Base-by-base conservation (phyloP, 345 rosid species). In the Dipteronia dyeriana region DNA sequence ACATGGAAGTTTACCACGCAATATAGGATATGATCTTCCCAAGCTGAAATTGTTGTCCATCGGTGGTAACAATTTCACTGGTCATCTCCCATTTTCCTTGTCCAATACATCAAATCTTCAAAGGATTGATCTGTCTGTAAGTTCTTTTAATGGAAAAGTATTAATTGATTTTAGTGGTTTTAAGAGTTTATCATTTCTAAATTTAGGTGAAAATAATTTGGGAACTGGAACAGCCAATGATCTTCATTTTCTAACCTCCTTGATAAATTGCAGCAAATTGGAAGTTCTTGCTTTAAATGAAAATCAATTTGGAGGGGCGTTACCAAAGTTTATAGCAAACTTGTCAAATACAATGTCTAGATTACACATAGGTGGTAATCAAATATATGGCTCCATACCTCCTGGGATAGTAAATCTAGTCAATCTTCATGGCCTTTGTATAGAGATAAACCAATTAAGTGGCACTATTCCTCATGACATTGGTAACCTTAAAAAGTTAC, bases 111-210 rank as follows among this genome's bases (percentile, higher is more conserved):
- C 83, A 0, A 68, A 84, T 23, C 76, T 86, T 2, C 0, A 1
- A 13, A 0, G 0, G 5, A 43, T 79, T 16, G 0, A 0, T n/a
- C 1, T 2, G 0, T 2, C 0, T 0, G 0, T 0, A 75, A 81
- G n/a, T 3, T 0, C 47, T 2, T 45, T 75, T 7, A 72, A 39
- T 5, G 76, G 81, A 23, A 26, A 67, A 13, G 77, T 80, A 3
- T 77, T 71, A 9, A 34, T 7, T 68, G 41, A 49, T 45, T 70
- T 78, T 1, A 59, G 8, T 2, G 59, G 23, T 19, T 31, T 60
- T 34, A 47, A 12, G 6, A 31, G 23, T 31, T 54, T 76, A 1
- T 0, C 9, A 1, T 0, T 1, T 9, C 14, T 70, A 2, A 0
- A 0, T 2, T 26, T 81, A 9, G 11, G 5, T 7, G 0, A 0